Conservation (phyloP, 2,329 filamentous ascomycete genomes). For the Aureobasidium vineae region DNA sequence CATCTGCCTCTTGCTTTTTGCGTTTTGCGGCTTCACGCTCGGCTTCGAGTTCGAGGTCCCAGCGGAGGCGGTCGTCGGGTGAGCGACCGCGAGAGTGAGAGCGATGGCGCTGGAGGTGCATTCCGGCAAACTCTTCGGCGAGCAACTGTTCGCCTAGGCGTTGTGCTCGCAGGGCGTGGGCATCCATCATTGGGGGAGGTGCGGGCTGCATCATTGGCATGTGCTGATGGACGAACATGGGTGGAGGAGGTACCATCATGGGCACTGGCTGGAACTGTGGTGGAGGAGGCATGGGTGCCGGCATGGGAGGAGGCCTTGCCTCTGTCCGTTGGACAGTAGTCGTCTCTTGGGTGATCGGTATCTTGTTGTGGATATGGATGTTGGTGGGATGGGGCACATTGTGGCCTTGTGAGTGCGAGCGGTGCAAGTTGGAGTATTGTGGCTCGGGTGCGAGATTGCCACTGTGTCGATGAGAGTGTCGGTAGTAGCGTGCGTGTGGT, state of each 20-base stretch:
- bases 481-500: conserved; percentile 16
- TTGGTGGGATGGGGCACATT: conserved; percentile 42
- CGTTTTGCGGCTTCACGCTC: conserved; percentile 36
- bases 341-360: conserved; percentile 36
- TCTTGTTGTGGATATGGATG: conserved; percentile 50
- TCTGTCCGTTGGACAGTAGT: conserved; percentile 25
- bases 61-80: conserved; percentile 14
- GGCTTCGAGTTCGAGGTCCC: conserved; percentile 32
- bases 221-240: conserved; percentile 7
- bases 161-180: not conserved
- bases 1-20: conserved; percentile 34
- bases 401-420: conserved; percentile 47
- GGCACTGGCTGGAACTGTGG: conserved; percentile 24
- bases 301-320: not conserved
- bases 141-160: conserved; percentile 18
- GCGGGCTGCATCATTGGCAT: not conserved
- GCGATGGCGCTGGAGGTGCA: conserved; percentile 36
- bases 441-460: conserved; percentile 31
- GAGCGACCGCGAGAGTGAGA: conserved; percentile 38
- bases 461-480: conserved; percentile 29
- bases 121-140: conserved; percentile 35
- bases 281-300: conserved; percentile 19
- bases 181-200: not conserved
- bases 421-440: conserved; percentile 39
- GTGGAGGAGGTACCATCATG: conserved; percentile 18